Evolutionary conservation across 495 filamentous ascomycete species (phyloP).

Genomic region (Diplogelasinospora grovesii): DNA sequence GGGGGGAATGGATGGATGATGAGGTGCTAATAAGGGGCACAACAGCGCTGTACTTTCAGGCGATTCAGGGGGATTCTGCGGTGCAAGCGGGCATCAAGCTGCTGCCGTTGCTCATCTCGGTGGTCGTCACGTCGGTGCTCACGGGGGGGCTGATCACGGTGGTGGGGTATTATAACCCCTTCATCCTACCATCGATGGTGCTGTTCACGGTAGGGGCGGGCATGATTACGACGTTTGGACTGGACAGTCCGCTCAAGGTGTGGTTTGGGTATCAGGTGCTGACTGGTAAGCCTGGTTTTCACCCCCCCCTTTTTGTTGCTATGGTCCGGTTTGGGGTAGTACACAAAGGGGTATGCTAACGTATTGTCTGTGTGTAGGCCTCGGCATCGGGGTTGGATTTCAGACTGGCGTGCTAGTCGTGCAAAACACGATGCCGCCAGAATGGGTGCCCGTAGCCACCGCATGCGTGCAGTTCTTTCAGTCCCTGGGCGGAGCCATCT

Average conservation of each 20-base stretch:
- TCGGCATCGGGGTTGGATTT: constrained; percentile 41
- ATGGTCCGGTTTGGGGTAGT: not conserved
- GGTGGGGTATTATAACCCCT: constrained; percentile 49
- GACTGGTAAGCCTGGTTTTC: constrained; percentile 11
- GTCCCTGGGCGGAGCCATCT: constrained; percentile 62
- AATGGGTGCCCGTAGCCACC: constrained; percentile 57
- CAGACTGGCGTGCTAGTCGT: constrained; percentile 48
- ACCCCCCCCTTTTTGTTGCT: too few relatives aligned
- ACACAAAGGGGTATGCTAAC: too few relatives aligned
- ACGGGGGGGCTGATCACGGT: constrained; percentile 37
- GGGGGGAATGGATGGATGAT: not conserved
- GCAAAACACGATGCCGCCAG: constrained; percentile 37
- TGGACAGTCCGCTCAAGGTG: constrained; percentile 34
- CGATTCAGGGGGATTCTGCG: constrained; percentile 65
- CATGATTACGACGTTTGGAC: constrained; percentile 41
- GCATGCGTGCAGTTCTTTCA: constrained; percentile 62
- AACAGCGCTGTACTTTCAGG: constrained; percentile 78
- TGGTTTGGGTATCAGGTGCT: constrained; percentile 54
- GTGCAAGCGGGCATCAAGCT: constrained; percentile 72
- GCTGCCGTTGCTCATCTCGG: constrained; percentile 63
- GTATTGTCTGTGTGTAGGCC: constrained; percentile 16
- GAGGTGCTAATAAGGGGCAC: not conserved
- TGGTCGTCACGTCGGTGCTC: constrained; percentile 48
- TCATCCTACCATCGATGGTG: constrained; percentile 37
- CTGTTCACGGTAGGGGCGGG: constrained; percentile 44